Base-by-base conservation (phyloP, 2,329 filamentous ascomycete species). In the Akanthomyces uredinophilus region DNA sequence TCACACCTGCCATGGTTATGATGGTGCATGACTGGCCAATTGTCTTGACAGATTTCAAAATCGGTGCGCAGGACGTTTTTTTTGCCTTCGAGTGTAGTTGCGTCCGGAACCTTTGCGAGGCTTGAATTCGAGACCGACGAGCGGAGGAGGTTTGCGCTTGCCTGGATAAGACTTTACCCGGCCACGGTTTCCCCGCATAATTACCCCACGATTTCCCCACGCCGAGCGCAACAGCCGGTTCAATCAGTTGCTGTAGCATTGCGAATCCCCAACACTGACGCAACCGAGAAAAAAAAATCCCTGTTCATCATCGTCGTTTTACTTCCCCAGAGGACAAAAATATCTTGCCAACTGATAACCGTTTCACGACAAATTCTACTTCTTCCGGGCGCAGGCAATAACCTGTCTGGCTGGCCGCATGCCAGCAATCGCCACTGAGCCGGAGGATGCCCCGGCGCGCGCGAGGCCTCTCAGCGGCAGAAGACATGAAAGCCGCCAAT, bases 401-500 rank as follows among this genome's bases (percentile, higher is more conserved):
- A 13, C 46, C 22, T 29, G 11, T 22, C 47, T 35, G 20, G 35
- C 52, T 41, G 37, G 18, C 37, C 37, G 13, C 22, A 54, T 54
- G 52, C 52, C 41, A 46, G 18, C 27, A 35, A 20, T 24, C 27
- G n/a, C 20, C 41, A 18, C 41, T 8, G 5, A 14, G 29, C 54
- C 60, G 61, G 52, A 70, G 62, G 47, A 79, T 79, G 77, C 72
- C 77, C 57, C 70, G 74, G 47, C 78, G 75, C 69, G 73, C 69
- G 68, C 70, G 74, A 70, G 66, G 68, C 52, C 62, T 64, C 54
- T 37, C 24, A 50, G 43, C 44, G 41, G 67, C 66, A 58, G 70
- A 70, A 61, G 65, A 67, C 54, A 63, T 60, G 65, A 68, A 64
- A 53, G 63, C 66, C 65, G 64, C 67, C 43, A 60, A 70, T 49